Evolutionary conservation across 2,329 filamentous ascomycete genomes (phyloP), one percentile per base, ranked within the genome.

Genomic region (Boeremia lycopersici): DNA sequence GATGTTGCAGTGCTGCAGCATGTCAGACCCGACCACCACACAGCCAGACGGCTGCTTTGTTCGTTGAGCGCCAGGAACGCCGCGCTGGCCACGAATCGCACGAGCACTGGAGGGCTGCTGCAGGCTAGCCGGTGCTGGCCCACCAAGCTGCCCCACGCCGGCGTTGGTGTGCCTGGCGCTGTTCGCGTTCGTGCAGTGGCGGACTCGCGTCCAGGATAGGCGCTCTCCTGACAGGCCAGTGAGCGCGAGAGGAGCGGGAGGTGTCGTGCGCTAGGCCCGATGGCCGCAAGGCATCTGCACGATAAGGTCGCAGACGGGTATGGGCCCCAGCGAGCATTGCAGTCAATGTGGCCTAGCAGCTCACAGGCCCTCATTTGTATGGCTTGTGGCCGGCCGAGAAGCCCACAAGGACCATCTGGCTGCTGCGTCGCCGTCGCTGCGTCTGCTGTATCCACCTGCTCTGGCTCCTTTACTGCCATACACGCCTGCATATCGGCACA

Each of bases 241-340:
- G 53, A 57, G 57, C 43, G 45, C 47, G 25, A 43, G 48, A 43
- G 47, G 48, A 46, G 57, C 61, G 59, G 59, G 59, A 62, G 53
- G 50, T 52, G 53, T 46, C 31, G 39, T 25, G 56, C 61, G 53
- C 62, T 65, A 65, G 49, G 33, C 63, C 46, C 48, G 39, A 57
- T 53, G 48, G 31, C 13, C 11, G 23, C 33, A 40, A 41, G 48
- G 19, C 53, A 28, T 44, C 49, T 54, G 59, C 59, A 44, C 43
- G 64, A 67, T 67, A 67, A 66, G 62, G 59, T 59, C 53, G 59
- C 58, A 56, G 60, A 55, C 58, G 45, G 59, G 57, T 57, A 54
- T 53, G 53, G 53, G 57, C 50, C 60, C 55, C 35, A 49, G 40
- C 44, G 54, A 53, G 54, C 56, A 58, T 53, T 50, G 56, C 53